Conservation (phyloP, 23 red algal species). For the Cyanidioschyzon merolae region DNA sequence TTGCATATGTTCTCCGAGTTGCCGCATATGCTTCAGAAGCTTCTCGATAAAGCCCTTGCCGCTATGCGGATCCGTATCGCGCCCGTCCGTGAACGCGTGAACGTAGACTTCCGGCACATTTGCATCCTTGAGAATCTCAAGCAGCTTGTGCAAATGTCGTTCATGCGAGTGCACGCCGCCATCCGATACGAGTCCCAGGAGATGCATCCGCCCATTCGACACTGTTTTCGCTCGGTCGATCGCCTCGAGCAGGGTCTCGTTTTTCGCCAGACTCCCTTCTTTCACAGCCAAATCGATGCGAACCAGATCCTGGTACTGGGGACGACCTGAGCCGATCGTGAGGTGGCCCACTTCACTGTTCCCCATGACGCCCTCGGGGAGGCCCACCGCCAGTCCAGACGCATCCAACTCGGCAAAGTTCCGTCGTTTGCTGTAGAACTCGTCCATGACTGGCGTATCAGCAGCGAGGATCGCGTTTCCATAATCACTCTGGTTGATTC, state of each 20-base stretch:
- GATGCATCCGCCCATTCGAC: slow-evolving; percentile 39
- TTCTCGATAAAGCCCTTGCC: slow-evolving; percentile 41
- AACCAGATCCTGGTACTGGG: slow-evolving; percentile 67
- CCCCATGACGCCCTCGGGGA: slow-evolving; percentile 74
- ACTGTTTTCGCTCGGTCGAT: slow-evolving; percentile 30
- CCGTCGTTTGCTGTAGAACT: not conserved
- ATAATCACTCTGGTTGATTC: not conserved
- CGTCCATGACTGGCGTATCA: slow-evolving; percentile 22
- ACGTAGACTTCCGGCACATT: slow-evolving; percentile 55
- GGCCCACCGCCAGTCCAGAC: slow-evolving; percentile 58
- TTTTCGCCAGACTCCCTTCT: slow-evolving; percentile 40
- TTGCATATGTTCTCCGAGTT: slow-evolving; percentile 40
- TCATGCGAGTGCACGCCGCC: slow-evolving; percentile 82
- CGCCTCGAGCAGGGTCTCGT: slow-evolving; percentile 61
- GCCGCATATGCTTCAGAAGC: slow-evolving; percentile 35
- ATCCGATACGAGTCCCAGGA: slow-evolving; percentile 78
- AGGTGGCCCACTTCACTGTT: slow-evolving; percentile 91
- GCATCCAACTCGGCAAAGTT: slow-evolving; percentile 53
- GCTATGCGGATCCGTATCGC: slow-evolving; percentile 33
- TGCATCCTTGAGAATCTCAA: slow-evolving; percentile 59
- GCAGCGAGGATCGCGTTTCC: slow-evolving; percentile 17
- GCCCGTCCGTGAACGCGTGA: slow-evolving; percentile 62
- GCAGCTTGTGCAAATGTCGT: slow-evolving; percentile 61
- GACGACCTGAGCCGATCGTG: slow-evolving; percentile 64
- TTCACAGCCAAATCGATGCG: slow-evolving; percentile 61